Evolutionary conservation across 1,284 basidiomycete species (phyloP), one percentile per base, ranked within the genome.

Genomic region (Amylostereum areolatum): DNA sequence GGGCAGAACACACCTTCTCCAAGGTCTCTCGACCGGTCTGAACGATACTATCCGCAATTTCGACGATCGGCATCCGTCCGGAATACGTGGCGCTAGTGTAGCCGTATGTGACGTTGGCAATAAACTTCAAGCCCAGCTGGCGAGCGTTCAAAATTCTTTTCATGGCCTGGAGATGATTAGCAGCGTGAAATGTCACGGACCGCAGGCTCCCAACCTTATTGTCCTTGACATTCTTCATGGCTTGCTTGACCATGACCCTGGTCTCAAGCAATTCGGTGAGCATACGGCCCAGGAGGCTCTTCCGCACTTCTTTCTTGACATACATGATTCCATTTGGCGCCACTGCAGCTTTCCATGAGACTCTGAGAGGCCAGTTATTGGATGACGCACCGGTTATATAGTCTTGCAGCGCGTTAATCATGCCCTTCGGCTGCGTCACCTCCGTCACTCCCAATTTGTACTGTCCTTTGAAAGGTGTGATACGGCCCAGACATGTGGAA

Each of bases 11-110:
- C 34, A 88, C 92, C 78, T 93, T 92, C 66, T 98, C 95, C 18
- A 99, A 72, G 0, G 93, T 98, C 68, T 98, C 95, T 35, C 96
- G 77, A 2, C 96, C 96, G 24, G 83, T 94, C 68, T 98, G 95
- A 0, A 99, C 96, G 56, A 99, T 98, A 49, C 92, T 92, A 62
- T 99, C 96, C 0, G 96, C 97, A 36, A 99, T 92, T 69, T 98
- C 95, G 18, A 98, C 95, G 24, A 92, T 93, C 18, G 97, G 96
- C 97, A 99, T 99, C 43, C 96, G 77, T 2, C 97, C 96, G 12
- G 94, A 97, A 61, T 85, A 97, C 2, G 88, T 88, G 1, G 96
- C 96, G 51, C 86, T 81, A 0, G 94, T 97, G 64, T 99, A 99
- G 0, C 95, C 95, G 61, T 97, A 97, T 0, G 91, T 94, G 34